Conservation (phyloP, 257 asterid genomes). For the Salvia hispanica region DNA sequence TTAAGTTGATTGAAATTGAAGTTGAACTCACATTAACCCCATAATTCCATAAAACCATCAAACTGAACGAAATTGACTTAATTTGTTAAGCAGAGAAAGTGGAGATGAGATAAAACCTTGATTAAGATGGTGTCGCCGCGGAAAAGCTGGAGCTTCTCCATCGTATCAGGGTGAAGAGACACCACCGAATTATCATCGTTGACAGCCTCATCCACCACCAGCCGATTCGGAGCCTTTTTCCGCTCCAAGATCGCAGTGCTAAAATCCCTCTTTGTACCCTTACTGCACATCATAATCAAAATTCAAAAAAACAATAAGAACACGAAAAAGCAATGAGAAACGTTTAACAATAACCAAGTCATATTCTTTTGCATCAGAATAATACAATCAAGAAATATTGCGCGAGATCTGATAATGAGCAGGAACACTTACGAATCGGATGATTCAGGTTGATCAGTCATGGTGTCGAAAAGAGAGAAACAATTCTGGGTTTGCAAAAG, state of each 20-base stretch:
- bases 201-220: constrained; percentile 77
- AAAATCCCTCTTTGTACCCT: constrained; percentile 79
- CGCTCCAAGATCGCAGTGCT: constrained; percentile 87
- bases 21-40: constrained; percentile 6
- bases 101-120: constrained; percentile 49
- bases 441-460: constrained; percentile 66
- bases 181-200: constrained; percentile 90
- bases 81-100: constrained; percentile 9
- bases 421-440: constrained; percentile 60
- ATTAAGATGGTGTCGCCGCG: constrained; percentile 88
- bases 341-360: not conserved
- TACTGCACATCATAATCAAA: constrained; percentile 47
- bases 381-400: constrained; percentile 1
- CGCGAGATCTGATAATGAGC: constrained; percentile 34
- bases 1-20: not conserved
- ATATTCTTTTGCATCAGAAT: not conserved
- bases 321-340: not conserved
- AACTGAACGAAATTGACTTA: not conserved
- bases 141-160: constrained; percentile 91
- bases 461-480: constrained; percentile 17
- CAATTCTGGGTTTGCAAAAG: constrained; percentile 23
- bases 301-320: constrained; percentile 23
- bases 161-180: constrained; percentile 67
- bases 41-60: not conserved
- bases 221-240: constrained; percentile 83